Base-by-base conservation (phyloP, 1,284 basidiomycete species). In the Paramarasmius palmivorus region DNA sequence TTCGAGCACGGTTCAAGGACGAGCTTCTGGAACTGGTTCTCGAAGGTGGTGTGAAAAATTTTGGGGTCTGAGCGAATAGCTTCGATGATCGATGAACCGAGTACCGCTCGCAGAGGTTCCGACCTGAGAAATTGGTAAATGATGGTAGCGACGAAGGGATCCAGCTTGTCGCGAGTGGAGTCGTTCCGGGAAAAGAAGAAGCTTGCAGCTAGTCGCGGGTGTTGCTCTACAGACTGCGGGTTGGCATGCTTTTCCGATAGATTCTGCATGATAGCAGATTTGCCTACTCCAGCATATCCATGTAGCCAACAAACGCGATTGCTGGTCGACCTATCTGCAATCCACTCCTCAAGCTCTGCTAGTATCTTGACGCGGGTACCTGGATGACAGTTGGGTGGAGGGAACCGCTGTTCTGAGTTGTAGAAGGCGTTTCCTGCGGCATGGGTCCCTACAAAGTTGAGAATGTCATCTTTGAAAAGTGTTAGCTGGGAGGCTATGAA, bases 171-270 rank as follows among this genome's bases (percentile, higher is more conserved):
- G 2, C 44, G 23, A 26, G 44, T 29, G 22, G 23, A 6, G 29
- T 46, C 44, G 44, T 46, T 46, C 17, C 44, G 22, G 12, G 44
- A 46, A 26, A 46, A 46, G 25, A 46, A 46, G 25, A 46, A 46
- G 2, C 25, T 10, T 15, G 44, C 44, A 29, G 44, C 44, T 15
- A 46, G n/a, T n/a, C 29, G 22, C 19, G 44, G n/a, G n/a, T n/a
- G n/a, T n/a, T n/a, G n/a, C n/a, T n/a, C n/a, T n/a, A n/a, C n/a
- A n/a, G n/a, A n/a, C n/a, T n/a, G n/a, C n/a, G n/a, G 25, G 4
- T 10, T 4, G 7, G 25, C 29, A 15, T 32, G 32, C 9, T 46
- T 29, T 29, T 46, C 44, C 2, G 44, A 46, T 12, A 46, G 25
- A 9, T 23, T 19, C 25, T 46, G 44, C 2, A 26, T 26, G 15